Evolutionary conservation across 164 flowering plant genomes (phyloP).

Genomic region (Piper longum): DNA sequence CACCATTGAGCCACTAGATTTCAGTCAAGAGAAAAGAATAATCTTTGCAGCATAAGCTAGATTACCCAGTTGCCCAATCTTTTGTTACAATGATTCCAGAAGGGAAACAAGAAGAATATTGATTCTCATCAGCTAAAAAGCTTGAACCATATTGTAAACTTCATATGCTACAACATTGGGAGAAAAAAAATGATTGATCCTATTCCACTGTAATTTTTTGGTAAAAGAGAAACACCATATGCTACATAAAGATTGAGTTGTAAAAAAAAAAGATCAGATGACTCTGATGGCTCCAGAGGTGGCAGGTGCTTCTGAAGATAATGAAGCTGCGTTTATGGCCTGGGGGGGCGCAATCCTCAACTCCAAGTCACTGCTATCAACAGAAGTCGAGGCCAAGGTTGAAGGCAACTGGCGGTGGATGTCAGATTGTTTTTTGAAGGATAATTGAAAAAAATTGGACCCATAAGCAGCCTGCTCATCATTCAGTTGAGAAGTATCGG

Average conservation of each 20-base stretch:
- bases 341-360: slow-evolving; percentile 11
- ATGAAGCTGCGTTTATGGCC: not conserved
- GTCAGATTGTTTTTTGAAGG: not conserved
- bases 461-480: not conserved
- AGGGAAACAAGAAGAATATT: not conserved
- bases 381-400: slow-evolving; percentile 1
- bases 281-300: slow-evolving; percentile 10
- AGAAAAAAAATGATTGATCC: not conserved
- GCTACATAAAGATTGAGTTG: not conserved
- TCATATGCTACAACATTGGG: not conserved
- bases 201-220: not conserved
- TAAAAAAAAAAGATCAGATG: slow-evolving; percentile 2
- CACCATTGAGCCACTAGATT: not conserved
- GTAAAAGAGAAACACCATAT: not conserved
- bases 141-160: too few species aligned
- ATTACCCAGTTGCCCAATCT: not conserved
- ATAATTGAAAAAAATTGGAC: slow-evolving; percentile 2
- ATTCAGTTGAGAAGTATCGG: not conserved
- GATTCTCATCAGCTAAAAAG: too few species aligned
- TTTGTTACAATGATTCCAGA: not conserved
- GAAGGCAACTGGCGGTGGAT: not conserved
- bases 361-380: slow-evolving; percentile 9
- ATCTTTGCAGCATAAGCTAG: not conserved
- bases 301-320: slow-evolving; percentile 3
- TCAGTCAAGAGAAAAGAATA: not conserved